Base-by-base conservation (phyloP, 2,329 filamentous ascomycete species). In the Tolypocladium tropicale region DNA sequence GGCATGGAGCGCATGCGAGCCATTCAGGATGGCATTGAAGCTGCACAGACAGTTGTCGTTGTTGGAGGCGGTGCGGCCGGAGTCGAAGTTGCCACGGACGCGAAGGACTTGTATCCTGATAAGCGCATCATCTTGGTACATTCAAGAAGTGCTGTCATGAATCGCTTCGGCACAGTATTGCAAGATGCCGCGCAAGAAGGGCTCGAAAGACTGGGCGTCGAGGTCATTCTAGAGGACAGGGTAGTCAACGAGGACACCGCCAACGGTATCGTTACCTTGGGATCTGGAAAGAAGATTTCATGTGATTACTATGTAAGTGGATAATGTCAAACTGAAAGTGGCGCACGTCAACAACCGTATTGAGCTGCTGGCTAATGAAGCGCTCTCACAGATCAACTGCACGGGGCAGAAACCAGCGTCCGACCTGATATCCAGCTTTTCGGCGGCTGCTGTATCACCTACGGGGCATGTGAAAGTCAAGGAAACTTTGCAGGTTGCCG, bases 51-150 rank as follows among this genome's bases (percentile, higher is more conserved):
- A 33, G 60, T 82, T 7, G 77, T 80, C 2, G 73, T 82, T 0
- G 73, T 81, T 0, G 83, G 83, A 2, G 82, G 81, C 0, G 83
- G 83, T 3, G 81, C 83, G 0, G 83, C 82, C 0, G 83, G 83
- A 1, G 78, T 86, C 0, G 80, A 86, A 66, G 68, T 85, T 36
- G 82, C 81, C 0, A 76, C 80, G 0, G 83, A 86, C 62, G 77
- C 80, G 11, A 84, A 83, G 65, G 73, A 73, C 6, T 64, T 70
- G 11, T 83, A 81, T 59, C 80, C 81, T 0, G 73, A 78, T 7
- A 86, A 86, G 67, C 66, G 69, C 0, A 77, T 86, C 11, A 75
- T 75, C 0, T 64, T 86, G 7, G 72, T 86, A 0, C 82, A 86
- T 64, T 85, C 83, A 1, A 70, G 82, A 18, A 64, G 68, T 2